A percentile compares a stretch with the other conserved stretches of the same genome.
phyloP scores from a whole-genome alignment of 2,329 filamentous ascomycete genomes.

The Chaetomiaceae sp. region DNA sequence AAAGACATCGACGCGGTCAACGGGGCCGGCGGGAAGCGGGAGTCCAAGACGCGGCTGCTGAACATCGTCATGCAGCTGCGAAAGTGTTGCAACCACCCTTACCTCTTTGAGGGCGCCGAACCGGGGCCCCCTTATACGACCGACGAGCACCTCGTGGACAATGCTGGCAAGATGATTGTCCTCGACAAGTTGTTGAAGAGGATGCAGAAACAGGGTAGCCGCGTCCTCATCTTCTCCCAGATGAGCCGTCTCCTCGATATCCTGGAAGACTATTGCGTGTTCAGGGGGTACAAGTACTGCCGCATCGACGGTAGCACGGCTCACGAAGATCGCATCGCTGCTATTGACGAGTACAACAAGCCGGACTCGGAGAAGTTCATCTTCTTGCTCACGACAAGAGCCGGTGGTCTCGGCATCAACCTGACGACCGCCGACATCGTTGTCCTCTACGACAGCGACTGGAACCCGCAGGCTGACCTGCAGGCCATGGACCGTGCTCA shows the following conservation, averaged over 20 bases:
- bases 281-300: slow-evolving; percentile 91
- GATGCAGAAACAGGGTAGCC: slow-evolving; percentile 79
- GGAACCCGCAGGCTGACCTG: slow-evolving; percentile 97
- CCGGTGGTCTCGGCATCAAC: slow-evolving; percentile 95
- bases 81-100: slow-evolving; percentile 98
- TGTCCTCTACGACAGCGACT: slow-evolving; percentile 94
- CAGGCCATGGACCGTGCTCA: slow-evolving; percentile 99
- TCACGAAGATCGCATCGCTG: slow-evolving; percentile 94
- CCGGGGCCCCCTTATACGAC: slow-evolving; percentile 97
- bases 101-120: slow-evolving; percentile 95
- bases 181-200: slow-evolving; percentile 85
- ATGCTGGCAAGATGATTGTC: slow-evolving; percentile 96
- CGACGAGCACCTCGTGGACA: slow-evolving; percentile 89
- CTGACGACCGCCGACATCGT: slow-evolving; percentile 93
- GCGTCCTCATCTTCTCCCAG: slow-evolving; percentile 98
- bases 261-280: slow-evolving; percentile 95
- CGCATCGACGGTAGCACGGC: slow-evolving; percentile 95
- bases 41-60: slow-evolving; percentile 92
- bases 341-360: slow-evolving; percentile 98
- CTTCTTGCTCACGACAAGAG: slow-evolving; percentile 90
- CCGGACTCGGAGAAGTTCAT: slow-evolving; percentile 93
- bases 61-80: slow-evolving; percentile 99
- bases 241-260: slow-evolving; percentile 98
- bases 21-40: slow-evolving; percentile 89
- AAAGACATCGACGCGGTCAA: slow-evolving; percentile 99